Conservation (phyloP, 331 rosid species). For the Acacia concinna region DNA sequence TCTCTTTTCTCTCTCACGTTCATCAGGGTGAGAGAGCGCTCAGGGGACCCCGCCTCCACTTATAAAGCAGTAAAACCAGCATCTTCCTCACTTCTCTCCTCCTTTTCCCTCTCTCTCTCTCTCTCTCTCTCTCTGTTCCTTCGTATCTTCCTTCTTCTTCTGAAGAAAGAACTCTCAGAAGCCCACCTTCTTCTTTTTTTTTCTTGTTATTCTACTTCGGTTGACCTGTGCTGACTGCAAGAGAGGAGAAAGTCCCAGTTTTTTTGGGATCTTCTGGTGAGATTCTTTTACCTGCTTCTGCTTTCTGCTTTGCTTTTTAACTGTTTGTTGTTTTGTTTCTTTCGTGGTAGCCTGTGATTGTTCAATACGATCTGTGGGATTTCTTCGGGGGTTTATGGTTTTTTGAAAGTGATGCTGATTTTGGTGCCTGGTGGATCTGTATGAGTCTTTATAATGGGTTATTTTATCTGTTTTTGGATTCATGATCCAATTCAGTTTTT, state of each 20-base stretch:
- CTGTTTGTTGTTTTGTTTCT: background rate
- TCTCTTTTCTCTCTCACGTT: slow-evolving; percentile 19
- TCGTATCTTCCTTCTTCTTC: background rate
- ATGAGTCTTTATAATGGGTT: background rate
- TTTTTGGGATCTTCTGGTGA: slow-evolving; percentile 31
- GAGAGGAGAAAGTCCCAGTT: background rate
- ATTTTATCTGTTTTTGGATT: background rate
- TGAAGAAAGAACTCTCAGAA: slow-evolving; percentile 9
- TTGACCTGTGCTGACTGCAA: slow-evolving; percentile 21
- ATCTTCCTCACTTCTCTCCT: slow-evolving; percentile 6
- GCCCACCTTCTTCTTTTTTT: slow-evolving; percentile 13
- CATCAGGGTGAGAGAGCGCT: background rate
- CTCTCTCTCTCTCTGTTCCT: background rate
- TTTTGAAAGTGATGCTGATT: background rate
- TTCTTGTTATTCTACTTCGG: slow-evolving; percentile 10
- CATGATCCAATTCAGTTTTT: background rate
- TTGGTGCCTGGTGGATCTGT: background rate
- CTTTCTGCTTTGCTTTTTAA: slow-evolving; percentile 3
- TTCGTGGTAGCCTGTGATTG: background rate
- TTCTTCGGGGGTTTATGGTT: background rate
- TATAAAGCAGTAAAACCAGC: background rate
- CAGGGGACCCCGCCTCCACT: background rate
- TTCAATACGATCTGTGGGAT: background rate
- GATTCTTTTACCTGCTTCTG: background rate
- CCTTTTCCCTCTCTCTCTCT: background rate